Evolutionary conservation across 805 yeast genomes (phyloP).

Genomic region (Cyberlindnera subsufficiens): DNA sequence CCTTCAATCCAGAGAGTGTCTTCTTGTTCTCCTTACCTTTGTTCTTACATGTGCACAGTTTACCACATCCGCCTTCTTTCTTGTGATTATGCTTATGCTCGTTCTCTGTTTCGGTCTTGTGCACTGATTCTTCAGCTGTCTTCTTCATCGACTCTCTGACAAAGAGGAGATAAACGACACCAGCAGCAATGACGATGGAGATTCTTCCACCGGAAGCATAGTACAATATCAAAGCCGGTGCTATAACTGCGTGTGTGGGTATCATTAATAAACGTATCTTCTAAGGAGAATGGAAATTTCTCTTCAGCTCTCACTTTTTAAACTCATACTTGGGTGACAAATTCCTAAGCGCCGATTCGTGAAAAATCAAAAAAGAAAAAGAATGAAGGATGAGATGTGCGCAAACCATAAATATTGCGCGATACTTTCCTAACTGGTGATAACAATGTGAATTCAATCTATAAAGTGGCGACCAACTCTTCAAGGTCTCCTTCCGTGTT

Average conservation of each 20-base stretch:
- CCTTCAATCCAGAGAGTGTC: constrained; percentile 19
- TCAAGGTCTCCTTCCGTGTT: constrained; percentile 4
- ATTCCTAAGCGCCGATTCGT: too few species aligned
- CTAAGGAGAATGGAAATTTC: too few species aligned
- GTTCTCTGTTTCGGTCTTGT: not conserved
- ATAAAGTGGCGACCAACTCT: constrained; percentile 2
- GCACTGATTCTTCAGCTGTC: not conserved
- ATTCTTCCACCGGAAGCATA: constrained; percentile 31
- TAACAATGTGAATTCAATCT: not conserved
- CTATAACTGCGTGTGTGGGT: constrained; percentile 10
- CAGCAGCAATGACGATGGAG: constrained; percentile 26
- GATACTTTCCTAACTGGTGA: not conserved
- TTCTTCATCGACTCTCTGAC: constrained; percentile 9
- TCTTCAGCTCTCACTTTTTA: too few species aligned
- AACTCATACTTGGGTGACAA: too few species aligned
- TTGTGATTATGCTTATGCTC: constrained; percentile 15
- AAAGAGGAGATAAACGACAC: constrained; percentile 22
- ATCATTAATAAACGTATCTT: not conserved
- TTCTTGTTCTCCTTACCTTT: constrained; percentile 19
- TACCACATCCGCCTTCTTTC: constrained; percentile 28
- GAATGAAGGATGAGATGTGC: too few species aligned
- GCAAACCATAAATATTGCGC: not conserved
- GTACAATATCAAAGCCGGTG: constrained; percentile 9
- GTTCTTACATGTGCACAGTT: constrained; percentile 26
- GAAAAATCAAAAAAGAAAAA: too few species aligned